Base-by-base conservation (phyloP, 2,329 filamentous ascomycete genomes). In the Trichocomaceae sp. region DNA sequence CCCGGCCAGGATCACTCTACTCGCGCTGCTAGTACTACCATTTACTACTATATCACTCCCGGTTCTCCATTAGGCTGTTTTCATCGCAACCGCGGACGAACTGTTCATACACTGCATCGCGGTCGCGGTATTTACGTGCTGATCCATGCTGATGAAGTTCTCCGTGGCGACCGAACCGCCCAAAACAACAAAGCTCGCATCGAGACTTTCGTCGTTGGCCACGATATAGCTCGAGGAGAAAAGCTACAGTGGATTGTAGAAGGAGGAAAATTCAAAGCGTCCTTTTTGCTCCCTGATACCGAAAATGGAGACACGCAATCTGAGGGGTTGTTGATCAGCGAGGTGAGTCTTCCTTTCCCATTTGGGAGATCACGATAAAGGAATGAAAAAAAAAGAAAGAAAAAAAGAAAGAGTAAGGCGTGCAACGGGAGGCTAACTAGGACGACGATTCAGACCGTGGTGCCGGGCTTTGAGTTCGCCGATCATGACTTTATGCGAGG, bases 181-280 rank as follows among this genome's bases (percentile, higher is more conserved):
- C 17, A 47, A 12, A 61, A 56, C 57, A 65, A 29, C 57, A 75
- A 75, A 56, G 79, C 79, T 45, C 69, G 75, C 15, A 68, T 87
- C n/a, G 84, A 87, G 69, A 79, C 75, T 6, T 87, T 85, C 61
- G 67, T 83, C 3, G 85, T 87, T 1, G 85, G 84, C 0, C 74
- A 73, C 12, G 71, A 84, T 63, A 70, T 86, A 5, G 72, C 71
- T 3, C 68, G 64, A 0, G 84, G 83, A 0, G 85, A 88, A 72
- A 79, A 66, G 64, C 59, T 85, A 63, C 83, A 86, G 66, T 88
- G 84, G 84, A 74, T 86, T 57, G 84, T 88, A 7, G 82, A 85
- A 52, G 84, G 84, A 0, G 83, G 81, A 4, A 82, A 83, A 66
- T 88, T 79, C 65, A 88, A 87, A 69, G 80, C 79, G 10, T 84